Evolutionary conservation across 2,329 filamentous ascomycete species (phyloP).

Genomic region (Botryotinia calthae): DNA sequence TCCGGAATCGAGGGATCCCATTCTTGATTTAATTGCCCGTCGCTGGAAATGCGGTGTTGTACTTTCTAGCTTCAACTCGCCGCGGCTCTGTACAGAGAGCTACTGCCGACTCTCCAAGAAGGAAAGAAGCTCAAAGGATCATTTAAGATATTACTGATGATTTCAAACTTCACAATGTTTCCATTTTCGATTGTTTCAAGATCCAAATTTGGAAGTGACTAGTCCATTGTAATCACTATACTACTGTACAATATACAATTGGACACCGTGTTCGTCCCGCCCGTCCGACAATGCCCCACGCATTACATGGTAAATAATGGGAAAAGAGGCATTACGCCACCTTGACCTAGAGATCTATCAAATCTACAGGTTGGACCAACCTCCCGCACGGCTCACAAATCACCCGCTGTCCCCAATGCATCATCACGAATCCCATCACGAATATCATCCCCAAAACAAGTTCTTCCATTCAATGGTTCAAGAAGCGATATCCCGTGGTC

Average conservation of each 20-base stretch:
- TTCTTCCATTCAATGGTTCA: not conserved
- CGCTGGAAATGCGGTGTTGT: constrained; percentile 7
- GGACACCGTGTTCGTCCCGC: not conserved
- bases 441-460: constrained; percentile 1
- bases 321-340: constrained; percentile 14
- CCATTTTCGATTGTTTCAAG: constrained; percentile 18
- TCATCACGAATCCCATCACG: constrained; percentile 6
- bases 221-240: constrained; percentile 7
- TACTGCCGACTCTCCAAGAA: not conserved
- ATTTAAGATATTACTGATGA: constrained; percentile 18
- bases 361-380: not conserved
- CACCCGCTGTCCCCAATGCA: constrained; percentile 10
- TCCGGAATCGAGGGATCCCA: constrained; percentile 5
- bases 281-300: not conserved
- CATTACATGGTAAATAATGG: constrained; percentile 1
- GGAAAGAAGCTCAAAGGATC: constrained; percentile 19
- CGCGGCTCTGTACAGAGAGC: not conserved
- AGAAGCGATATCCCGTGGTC: constrained; percentile 1
- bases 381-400: not conserved
- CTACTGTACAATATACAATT: constrained; percentile 2
- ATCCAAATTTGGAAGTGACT: constrained; percentile 13
- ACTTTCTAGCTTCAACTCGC: not conserved
- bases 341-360: constrained; percentile 6
- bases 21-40: not conserved
- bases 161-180: constrained; percentile 8